Conservation (phyloP, 257 asterid genomes). For the Leonotis leonurus region DNA sequence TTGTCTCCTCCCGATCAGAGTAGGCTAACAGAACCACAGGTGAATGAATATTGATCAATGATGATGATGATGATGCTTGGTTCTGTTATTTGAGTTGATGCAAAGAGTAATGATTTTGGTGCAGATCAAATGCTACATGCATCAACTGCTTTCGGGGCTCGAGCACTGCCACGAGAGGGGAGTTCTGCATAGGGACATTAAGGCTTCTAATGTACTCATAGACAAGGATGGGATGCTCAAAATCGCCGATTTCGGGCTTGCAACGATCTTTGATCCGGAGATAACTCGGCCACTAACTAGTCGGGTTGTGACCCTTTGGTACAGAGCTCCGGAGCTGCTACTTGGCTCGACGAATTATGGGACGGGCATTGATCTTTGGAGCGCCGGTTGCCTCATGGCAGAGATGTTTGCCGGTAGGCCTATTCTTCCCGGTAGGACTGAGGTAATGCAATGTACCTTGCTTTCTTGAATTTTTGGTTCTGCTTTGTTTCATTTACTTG, state of each 20-base stretch:
- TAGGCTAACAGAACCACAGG: conserved; percentile 11
- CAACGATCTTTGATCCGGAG: conserved; percentile 61
- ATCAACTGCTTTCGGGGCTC: conserved; percentile 76
- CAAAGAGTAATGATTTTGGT: not conserved
- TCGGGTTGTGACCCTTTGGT: conserved; percentile 96
- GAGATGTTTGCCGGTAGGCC: conserved; percentile 82
- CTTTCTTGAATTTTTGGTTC: not conserved
- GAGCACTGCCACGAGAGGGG: conserved; percentile 91
- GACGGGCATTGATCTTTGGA: conserved; percentile 85
- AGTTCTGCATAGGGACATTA: conserved; percentile 86
- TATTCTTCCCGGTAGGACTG: conserved; percentile 94
- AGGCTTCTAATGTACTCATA: conserved; percentile 83
- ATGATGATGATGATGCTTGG: not conserved
- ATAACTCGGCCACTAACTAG: conserved; percentile 77
- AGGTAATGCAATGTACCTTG: conserved; percentile 36
- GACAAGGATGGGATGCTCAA: conserved; percentile 74
- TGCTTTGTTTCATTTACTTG: not conserved
- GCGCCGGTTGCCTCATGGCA: conserved; percentile 94
- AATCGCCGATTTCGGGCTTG: conserved; percentile 92
- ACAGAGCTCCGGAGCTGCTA: conserved; percentile 94
- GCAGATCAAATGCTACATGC: conserved; percentile 88
- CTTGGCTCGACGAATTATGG: conserved; percentile 93
- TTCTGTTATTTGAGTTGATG: not conserved
- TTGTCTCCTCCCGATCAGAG: not conserved
- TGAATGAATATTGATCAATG: no score